A percentile compares a stretch with the other conserved stretches of the same genome.
Conservation (phyloP, 148 eudicot species). For the Chenopodium formosanum region DNA sequence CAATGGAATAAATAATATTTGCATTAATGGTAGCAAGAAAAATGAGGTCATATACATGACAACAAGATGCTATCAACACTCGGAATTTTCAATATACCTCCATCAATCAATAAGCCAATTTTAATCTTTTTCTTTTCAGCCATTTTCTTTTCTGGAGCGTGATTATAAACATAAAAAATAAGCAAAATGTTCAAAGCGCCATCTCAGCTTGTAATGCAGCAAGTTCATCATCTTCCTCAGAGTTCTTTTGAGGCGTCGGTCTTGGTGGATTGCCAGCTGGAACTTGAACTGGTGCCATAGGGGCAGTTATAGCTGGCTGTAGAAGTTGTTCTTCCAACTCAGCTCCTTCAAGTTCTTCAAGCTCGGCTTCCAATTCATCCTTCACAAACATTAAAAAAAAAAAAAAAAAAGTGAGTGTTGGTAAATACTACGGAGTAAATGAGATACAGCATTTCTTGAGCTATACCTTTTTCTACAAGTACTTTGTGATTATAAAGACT, state of each 20-base stretch:
- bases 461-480: not conserved
- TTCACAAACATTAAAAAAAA: conserved; percentile 17
- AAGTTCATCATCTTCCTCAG: conserved; percentile 70
- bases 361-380: conserved; percentile 74
- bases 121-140: not conserved
- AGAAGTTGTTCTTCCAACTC: conserved; percentile 69
- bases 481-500: not conserved
- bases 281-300: conserved; percentile 32
- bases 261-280: conserved; percentile 39
- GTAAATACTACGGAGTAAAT: not conserved
- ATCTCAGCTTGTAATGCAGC: conserved; percentile 64
- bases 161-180: not conserved
- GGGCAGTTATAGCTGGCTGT: conserved; percentile 54
- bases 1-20: conserved; percentile 13
- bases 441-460: not conserved
- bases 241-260: conserved; percentile 42
- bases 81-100: conserved; percentile 2
- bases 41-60: conserved; percentile 8
- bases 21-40: conserved; percentile 13
- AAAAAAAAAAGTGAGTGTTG: not conserved
- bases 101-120: conserved; percentile 13
- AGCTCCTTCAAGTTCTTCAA: conserved; percentile 67
- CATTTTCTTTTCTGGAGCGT: conserved; percentile 6
- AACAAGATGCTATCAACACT: conserved; percentile 28
- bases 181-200: conserved; percentile 38